phyloP scores from a whole-genome alignment of 2,329 filamentous ascomycete genomes.

The Graphiopsis chlorocephala region DNA sequence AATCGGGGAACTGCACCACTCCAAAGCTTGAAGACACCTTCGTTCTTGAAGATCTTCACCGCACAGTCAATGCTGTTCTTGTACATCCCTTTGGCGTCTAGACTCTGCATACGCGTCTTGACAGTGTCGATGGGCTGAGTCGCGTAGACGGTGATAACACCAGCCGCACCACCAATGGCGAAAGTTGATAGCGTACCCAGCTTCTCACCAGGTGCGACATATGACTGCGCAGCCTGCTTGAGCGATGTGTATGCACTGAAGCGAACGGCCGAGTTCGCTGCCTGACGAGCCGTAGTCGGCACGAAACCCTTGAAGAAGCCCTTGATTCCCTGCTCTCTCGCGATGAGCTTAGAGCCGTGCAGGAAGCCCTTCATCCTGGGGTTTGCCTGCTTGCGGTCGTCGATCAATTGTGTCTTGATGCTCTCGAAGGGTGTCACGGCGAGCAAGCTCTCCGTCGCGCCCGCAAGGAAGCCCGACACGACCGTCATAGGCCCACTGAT shows the following conservation, averaged over 20 bases:
- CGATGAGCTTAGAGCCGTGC: constrained; percentile 83
- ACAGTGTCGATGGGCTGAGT: constrained; percentile 81
- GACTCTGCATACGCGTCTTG: constrained; percentile 96
- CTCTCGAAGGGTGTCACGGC: constrained; percentile 97
- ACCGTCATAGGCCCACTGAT: constrained; percentile 89
- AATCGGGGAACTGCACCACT: constrained; percentile 85
- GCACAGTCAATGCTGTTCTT: constrained; percentile 87
- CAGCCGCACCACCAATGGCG: constrained; percentile 82
- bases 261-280: constrained; percentile 87
- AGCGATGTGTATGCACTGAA: constrained; percentile 93
- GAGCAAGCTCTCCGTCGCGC: constrained; percentile 86
- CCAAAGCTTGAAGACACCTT: constrained; percentile 90
- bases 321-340: constrained; percentile 77
- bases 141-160: constrained; percentile 80
- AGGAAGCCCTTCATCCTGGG: constrained; percentile 90
- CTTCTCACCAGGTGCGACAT: constrained; percentile 92
- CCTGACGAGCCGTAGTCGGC: constrained; percentile 89
- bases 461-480: constrained; percentile 88
- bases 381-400: constrained; percentile 82
- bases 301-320: constrained; percentile 98
- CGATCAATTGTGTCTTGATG: constrained; percentile 98
- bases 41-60: constrained; percentile 77
- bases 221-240: constrained; percentile 88
- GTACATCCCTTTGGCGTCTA: constrained; percentile 77
- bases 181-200: constrained; percentile 85